Conservation (phyloP, 2,329 filamentous ascomycete species). For the Botrytis hyacinthi region DNA sequence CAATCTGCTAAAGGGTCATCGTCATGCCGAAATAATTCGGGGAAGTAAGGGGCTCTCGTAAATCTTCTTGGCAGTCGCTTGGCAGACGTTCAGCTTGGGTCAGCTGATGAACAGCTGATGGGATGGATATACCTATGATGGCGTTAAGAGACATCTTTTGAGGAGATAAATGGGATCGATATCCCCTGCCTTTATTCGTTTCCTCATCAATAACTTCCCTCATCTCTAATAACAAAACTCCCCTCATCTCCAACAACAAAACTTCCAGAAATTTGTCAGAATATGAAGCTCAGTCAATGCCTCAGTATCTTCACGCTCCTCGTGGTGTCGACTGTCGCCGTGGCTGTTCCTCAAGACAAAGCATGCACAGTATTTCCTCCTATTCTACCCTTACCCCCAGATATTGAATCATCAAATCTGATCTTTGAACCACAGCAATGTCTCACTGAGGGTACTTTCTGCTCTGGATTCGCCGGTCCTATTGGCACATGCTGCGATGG, state of each 20-base stretch:
- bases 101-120: conserved; percentile 18
- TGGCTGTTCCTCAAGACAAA: conserved; percentile 2
- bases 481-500: conserved; percentile 15
- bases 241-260: neutral
- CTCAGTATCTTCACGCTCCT: neutral
- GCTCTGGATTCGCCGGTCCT: conserved; percentile 7
- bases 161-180: neutral
- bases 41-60: conserved; percentile 17
- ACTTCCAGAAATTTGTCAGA: neutral
- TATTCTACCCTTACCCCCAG: no score
- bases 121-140: neutral
- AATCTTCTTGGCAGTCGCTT: conserved; percentile 17
- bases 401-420: neutral
- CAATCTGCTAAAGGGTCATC: neutral
- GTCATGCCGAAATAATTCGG: neutral
- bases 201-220: neutral
- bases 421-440: conserved; percentile 1
- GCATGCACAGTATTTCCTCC: neutral
- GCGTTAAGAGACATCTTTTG: neutral
- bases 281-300: conserved; percentile 20
- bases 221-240: neutral
- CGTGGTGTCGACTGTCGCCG: neutral
- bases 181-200: neutral
- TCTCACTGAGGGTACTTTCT: neutral
- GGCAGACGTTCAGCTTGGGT: conserved; percentile 6